phyloP scores from a whole-genome alignment of 305 asterid species.

The Rubia balearica region DNA sequence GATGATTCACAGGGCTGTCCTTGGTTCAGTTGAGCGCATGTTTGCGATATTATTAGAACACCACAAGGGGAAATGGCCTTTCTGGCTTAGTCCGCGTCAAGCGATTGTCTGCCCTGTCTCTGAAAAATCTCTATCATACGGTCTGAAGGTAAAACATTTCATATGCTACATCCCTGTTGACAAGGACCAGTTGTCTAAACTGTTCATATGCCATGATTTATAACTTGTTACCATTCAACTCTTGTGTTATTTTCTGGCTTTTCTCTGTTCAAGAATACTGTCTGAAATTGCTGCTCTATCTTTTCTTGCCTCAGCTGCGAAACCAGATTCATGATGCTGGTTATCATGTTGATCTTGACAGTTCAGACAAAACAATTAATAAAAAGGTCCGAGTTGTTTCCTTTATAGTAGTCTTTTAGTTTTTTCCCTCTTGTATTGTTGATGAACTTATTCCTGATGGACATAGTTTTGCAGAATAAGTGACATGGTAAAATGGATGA shows the following conservation, averaged over 20 bases:
- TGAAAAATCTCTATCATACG: conserved; percentile 69
- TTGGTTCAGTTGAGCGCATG: conserved; percentile 90
- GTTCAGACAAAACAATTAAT: conserved; percentile 78
- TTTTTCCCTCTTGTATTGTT: neutral
- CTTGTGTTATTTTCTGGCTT: neutral
- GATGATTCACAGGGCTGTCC: conserved; percentile 91
- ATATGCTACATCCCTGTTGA: conserved; percentile 4
- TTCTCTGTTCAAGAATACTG: conserved; percentile 8
- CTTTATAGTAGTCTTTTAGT: neutral
- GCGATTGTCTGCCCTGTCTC: conserved; percentile 91
- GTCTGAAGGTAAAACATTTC: conserved; percentile 42
- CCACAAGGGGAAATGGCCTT: conserved; percentile 91
- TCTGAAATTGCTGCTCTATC: conserved; percentile 18
- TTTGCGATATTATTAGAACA: conserved; percentile 88
- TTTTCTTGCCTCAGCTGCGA: conserved; percentile 45
- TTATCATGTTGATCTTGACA: conserved; percentile 75
- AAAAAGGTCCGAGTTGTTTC: conserved; percentile 50
- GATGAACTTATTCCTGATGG: no score
- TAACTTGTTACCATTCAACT: neutral
- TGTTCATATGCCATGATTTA: neutral
- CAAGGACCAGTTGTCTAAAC: neutral
- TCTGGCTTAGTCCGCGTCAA: conserved; percentile 95
- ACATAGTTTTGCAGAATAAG: neutral
- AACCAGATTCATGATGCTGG: conserved; percentile 76
- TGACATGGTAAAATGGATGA: neutral